Percentiles rank a stretch among this genome's conserved stretches.
Evolutionary conservation across 257 asterid species (phyloP).

Genomic region (Lavandula angustifolia): DNA sequence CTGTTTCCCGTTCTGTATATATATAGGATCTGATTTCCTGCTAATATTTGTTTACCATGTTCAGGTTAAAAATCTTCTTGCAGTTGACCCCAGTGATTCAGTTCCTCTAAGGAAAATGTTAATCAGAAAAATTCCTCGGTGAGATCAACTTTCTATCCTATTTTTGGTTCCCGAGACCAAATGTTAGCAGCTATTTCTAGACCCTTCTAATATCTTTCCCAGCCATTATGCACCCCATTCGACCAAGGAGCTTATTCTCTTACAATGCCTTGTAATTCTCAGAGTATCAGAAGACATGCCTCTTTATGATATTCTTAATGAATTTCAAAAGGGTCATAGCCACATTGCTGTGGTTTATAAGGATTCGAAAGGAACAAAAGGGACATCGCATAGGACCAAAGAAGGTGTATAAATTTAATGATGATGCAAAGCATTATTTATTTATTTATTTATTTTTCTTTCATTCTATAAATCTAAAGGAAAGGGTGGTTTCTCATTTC

Average conservation of each 20-base stretch:
- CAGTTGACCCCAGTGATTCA: constrained; percentile 77
- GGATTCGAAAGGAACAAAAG: constrained; percentile 70
- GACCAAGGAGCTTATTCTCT: constrained; percentile 16
- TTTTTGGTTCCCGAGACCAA: background rate
- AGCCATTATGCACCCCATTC: background rate
- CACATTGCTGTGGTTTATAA: constrained; percentile 90
- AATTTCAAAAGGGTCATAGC: constrained; percentile 98
- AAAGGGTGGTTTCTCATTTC: no score
- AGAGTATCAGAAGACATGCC: constrained; percentile 96
- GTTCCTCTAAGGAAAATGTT: constrained; percentile 93
- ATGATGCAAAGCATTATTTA: background rate
- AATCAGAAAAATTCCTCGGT: constrained; percentile 88
- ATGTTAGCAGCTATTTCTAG: no score
- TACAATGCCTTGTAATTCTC: constrained; percentile 33
- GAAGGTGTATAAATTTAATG: constrained; percentile 42
- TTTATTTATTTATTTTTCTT: no score
- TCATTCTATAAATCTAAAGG: no score
- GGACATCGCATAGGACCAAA: constrained; percentile 49
- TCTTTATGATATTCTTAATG: constrained; percentile 93
- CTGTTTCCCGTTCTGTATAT: background rate
- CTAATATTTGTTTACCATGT: constrained; percentile 20
- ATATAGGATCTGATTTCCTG: background rate
- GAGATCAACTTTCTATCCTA: constrained; percentile 31
- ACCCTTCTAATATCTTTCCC: no score
- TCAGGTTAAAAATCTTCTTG: constrained; percentile 93